Evolutionary conservation across 805 yeast species (phyloP).

Genomic region (Candida ficus): DNA sequence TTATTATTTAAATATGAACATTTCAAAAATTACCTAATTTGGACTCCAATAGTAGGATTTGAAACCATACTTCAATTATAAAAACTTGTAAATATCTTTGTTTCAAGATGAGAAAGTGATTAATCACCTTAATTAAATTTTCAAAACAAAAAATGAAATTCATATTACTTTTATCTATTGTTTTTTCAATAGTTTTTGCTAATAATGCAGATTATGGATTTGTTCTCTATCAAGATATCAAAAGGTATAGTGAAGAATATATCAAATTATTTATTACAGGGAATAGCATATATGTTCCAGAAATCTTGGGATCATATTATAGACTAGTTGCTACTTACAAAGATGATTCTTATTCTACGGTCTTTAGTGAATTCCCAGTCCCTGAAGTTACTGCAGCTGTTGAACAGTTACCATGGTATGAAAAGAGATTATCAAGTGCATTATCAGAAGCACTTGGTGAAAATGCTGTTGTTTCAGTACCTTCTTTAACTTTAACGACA

Average conservation of each 20-base stretch:
- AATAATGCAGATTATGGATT: background rate
- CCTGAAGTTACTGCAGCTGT: constrained; percentile 14
- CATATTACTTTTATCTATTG: background rate
- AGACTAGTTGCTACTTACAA: constrained; percentile 11
- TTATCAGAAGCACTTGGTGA: background rate
- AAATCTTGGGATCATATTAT: background rate
- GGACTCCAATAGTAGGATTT: background rate
- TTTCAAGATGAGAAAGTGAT: no score
- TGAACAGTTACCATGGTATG: constrained; percentile 26
- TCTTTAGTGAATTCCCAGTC: constrained; percentile 17
- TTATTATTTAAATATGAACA: no score
- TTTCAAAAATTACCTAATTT: background rate
- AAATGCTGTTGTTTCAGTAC: background rate
- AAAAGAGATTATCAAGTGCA: constrained; percentile 17
- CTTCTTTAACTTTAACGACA: background rate
- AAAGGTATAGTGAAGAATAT: background rate
- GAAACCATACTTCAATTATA: background rate
- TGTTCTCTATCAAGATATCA: background rate
- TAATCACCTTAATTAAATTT: no score
- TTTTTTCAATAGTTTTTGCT: background rate
- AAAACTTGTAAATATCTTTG: background rate
- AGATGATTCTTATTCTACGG: constrained; percentile 24
- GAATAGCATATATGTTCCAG: background rate
- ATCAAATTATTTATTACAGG: background rate
- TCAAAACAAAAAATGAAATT: background rate